Conservation (phyloP, 169 alveolate genomes). For the Perkinsus marinus region DNA sequence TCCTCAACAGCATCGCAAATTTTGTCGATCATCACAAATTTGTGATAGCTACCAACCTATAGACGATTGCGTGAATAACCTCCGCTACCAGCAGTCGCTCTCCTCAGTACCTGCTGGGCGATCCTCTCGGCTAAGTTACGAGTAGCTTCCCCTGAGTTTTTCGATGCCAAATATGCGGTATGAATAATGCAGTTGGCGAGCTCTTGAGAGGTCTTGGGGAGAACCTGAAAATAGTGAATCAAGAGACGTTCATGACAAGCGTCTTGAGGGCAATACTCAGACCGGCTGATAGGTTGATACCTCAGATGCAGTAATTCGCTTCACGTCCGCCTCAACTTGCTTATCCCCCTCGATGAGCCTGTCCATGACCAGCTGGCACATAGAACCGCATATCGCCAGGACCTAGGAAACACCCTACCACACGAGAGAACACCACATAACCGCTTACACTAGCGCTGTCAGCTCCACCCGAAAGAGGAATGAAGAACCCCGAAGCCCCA, state of each 20-base stretch:
- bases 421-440: neutral
- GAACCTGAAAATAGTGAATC: neutral
- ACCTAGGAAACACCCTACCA: constrained; percentile 7
- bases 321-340: neutral
- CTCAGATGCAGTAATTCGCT: neutral
- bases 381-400: constrained; percentile 2
- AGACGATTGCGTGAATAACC: neutral
- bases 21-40: constrained; percentile 6
- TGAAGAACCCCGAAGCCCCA: constrained; percentile 54
- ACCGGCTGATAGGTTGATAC: too few relatives aligned
- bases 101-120: constrained; percentile 3
- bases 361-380: constrained; percentile 5
- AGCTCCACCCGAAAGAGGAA: constrained; percentile 75
- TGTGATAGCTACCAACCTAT: constrained; percentile 20
- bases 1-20: constrained; percentile 1
- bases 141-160: constrained; percentile 20
- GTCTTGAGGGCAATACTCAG: too few relatives aligned
- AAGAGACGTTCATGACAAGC: too few relatives aligned
- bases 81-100: neutral
- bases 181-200: constrained; percentile 38
- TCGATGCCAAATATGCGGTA: constrained; percentile 37
- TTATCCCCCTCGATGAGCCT: neutral
- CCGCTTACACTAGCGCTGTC: constrained; percentile 34
- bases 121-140: neutral
- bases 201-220: constrained; percentile 45